phyloP scores from a whole-genome alignment of 164 flowering plant genomes.

The Stephania cephalantha region DNA sequence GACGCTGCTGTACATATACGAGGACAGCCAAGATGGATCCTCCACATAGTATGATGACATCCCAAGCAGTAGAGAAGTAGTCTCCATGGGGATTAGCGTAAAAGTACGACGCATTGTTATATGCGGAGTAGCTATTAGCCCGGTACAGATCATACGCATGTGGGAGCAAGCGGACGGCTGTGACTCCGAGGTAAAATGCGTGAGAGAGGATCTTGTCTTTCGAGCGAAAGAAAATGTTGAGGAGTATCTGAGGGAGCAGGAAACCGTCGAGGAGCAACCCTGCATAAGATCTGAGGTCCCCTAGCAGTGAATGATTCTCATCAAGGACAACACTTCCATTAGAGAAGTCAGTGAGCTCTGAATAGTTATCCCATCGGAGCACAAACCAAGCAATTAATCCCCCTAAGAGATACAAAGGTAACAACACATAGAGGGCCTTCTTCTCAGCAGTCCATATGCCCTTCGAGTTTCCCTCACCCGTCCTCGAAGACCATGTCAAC shows the following conservation, averaged over 20 bases:
- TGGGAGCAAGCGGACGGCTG: slow-evolving; percentile 44
- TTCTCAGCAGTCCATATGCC: slow-evolving; percentile 38
- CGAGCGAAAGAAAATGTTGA: slow-evolving; percentile 41
- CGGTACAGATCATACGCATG: slow-evolving; percentile 68
- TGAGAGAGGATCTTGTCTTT: slow-evolving; percentile 35
- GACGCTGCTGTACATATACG: slow-evolving; percentile 54
- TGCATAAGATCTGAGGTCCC: slow-evolving; percentile 43
- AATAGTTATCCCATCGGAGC: slow-evolving; percentile 17
- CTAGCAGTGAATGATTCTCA: slow-evolving; percentile 28
- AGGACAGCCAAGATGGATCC: slow-evolving; percentile 38
- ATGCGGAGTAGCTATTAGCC: slow-evolving; percentile 19
- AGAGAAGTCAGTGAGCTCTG: neutral
- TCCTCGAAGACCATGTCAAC: slow-evolving; percentile 39
- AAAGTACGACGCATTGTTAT: slow-evolving; percentile 22
- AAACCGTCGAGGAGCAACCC: slow-evolving; percentile 64
- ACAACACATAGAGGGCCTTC: slow-evolving; percentile 26
- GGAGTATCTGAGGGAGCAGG: slow-evolving; percentile 58
- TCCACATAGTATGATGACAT: slow-evolving; percentile 42
- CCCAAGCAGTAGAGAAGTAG: slow-evolving; percentile 58
- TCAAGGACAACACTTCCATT: neutral
- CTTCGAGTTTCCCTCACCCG: slow-evolving; percentile 22
- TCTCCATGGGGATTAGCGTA: slow-evolving; percentile 43
- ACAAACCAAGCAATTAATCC: slow-evolving; percentile 33
- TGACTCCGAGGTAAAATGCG: slow-evolving; percentile 51
- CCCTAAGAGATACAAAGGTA: slow-evolving; percentile 37